phyloP scores from a whole-genome alignment of 345 rosid species.

The Citrus glauca region DNA sequence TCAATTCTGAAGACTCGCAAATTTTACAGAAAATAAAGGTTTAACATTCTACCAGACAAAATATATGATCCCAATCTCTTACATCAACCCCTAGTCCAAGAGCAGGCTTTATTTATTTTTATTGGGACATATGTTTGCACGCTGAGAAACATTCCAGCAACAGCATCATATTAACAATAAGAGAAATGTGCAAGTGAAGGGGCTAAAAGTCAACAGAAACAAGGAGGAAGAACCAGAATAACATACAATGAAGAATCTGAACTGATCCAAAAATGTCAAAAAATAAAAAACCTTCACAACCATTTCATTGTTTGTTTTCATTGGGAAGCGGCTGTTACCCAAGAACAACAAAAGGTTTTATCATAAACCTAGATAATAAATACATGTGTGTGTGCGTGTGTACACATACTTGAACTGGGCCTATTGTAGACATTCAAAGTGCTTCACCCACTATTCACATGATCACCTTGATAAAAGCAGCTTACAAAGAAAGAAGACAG shows the following conservation, averaged over 20 bases:
- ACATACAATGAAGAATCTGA: not conserved
- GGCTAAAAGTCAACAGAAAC: not conserved
- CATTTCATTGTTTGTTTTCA: not conserved
- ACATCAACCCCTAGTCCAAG: not conserved
- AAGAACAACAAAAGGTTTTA: not conserved
- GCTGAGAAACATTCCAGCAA: not conserved
- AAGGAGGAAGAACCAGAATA: not conserved
- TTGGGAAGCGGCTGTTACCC: not conserved
- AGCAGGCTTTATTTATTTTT: not conserved
- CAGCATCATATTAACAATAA: not conserved
- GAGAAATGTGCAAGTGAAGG: not conserved
- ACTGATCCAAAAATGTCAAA: not conserved
- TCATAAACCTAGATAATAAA: not conserved
- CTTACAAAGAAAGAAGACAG: constrained; percentile 20
- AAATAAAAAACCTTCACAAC: not conserved
- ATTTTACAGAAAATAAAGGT: not conserved
- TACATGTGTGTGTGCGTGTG: not conserved
- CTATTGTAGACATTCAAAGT: not conserved
- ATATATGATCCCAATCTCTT: not conserved
- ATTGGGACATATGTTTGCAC: not conserved
- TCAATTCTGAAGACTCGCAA: constrained; percentile 4
- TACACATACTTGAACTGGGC: not conserved
- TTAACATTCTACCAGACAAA: not conserved
- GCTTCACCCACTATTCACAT: not conserved
- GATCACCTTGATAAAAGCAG: constrained; percentile 13